Base-by-base conservation (phyloP, 2,329 filamentous ascomycete genomes). In the Verticillium klebahnii region DNA sequence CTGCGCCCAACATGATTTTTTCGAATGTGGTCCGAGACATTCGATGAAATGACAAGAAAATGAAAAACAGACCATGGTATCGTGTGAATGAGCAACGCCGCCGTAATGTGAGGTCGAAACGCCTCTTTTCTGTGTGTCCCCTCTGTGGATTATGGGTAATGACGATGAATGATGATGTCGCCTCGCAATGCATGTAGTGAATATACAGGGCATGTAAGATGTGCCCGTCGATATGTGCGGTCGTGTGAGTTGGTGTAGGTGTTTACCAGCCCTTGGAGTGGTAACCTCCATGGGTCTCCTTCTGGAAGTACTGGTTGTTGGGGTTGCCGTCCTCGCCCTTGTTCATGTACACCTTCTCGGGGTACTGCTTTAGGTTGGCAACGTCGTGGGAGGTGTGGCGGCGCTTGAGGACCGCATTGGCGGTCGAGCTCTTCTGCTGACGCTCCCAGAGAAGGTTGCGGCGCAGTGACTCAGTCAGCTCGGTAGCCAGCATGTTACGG, bases 391-490 rank as follows among this genome's bases (percentile, higher is more conserved):
- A 91, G 8, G 93, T 97, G 73, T 97, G 93, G 63, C 92, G 85
- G 65, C 94, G 87, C 81, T 97, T 96, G 62, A 97, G 83, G 60
- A 94, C 91, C 1, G 93, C 92, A 66, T 94, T 93, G 69, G 89
- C 91, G 8, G 92, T 94, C 37, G 91, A 90, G 63, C 92, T 92
- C 83, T 95, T 96, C 72, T 98, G 94, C 72, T 96, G 92, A 59
- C 95, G 89, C 75, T 99, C 95, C 91, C 92, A 96, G 17, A 98
- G 85, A 17, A 99, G 87, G 69, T 97, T 91, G 68, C 93, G 91
- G 25, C 95, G 88, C 3, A 99, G 87, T 25, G 92, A 96, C 73
- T 97, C 93, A 2, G 94, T 97, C 60, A 99, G 81, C 78, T 99
- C 95, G 0, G 92, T 96, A 9, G 92, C 90, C 61, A 99, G 84